phyloP scores from a whole-genome alignment of 2,329 filamentous ascomycete species.

The Cyphellophora attinorum region DNA sequence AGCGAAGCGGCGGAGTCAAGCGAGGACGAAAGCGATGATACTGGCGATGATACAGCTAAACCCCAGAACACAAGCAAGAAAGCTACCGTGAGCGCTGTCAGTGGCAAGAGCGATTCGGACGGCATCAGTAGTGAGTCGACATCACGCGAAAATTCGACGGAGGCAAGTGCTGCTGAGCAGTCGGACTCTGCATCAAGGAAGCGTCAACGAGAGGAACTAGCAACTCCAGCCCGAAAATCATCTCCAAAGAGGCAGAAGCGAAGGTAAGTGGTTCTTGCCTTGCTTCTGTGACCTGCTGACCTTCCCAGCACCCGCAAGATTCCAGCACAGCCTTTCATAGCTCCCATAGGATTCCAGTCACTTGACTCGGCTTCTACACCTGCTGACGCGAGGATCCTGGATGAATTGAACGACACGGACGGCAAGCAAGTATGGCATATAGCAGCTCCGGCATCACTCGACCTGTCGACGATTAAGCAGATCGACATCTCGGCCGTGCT shows the following conservation, averaged over 20 bases:
- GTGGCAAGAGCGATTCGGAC: not conserved
- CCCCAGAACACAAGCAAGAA: slow-evolving; percentile 4
- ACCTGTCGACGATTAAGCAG: slow-evolving; percentile 34
- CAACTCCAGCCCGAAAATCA: no score
- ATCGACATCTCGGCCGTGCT: slow-evolving; percentile 31
- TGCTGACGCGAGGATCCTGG: slow-evolving; percentile 4
- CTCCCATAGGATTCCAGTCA: slow-evolving; percentile 33
- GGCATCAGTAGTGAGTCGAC: slow-evolving; percentile 2
- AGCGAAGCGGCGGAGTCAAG: slow-evolving; percentile 13
- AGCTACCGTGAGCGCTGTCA: slow-evolving; percentile 2
- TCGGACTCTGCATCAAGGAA: slow-evolving; percentile 1
- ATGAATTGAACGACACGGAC: slow-evolving; percentile 18
- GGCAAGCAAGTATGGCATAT: slow-evolving; percentile 41
- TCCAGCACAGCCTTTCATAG: slow-evolving; percentile 28
- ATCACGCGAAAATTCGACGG: slow-evolving; percentile 1
- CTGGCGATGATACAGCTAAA: slow-evolving; percentile 1
- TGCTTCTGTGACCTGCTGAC: slow-evolving; percentile 3
- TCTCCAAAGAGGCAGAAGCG: slow-evolving; percentile 1
- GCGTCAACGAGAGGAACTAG: not conserved
- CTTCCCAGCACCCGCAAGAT: slow-evolving; percentile 9
- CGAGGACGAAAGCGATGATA: slow-evolving; percentile 7
- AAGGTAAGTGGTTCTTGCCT: slow-evolving; percentile 3
- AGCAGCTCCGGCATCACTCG: slow-evolving; percentile 33
- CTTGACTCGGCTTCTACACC: slow-evolving; percentile 12
- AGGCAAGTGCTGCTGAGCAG: not conserved